These are phyloP conservation scores for Cryoendolithus antarcticus DNA, from an alignment of 2,329 filamentous ascomycete species.

Conservation along the genomic window DNA sequence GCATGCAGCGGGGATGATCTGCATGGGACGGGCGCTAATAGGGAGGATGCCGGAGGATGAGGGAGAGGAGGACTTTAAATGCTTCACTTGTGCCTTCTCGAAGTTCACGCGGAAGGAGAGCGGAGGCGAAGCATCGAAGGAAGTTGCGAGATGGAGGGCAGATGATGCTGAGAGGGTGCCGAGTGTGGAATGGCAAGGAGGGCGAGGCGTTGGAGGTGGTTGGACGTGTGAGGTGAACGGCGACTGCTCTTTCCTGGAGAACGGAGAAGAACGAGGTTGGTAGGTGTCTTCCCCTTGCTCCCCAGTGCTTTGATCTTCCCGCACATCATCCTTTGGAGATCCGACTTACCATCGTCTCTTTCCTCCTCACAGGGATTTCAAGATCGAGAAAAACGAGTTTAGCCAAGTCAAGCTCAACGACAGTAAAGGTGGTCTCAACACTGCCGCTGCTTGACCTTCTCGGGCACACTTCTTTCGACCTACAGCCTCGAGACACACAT, in stretches of 20 bases:
- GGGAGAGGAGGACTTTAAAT: conserved; percentile 66
- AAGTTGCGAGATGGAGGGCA: conserved; percentile 17
- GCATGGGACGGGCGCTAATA: conserved; percentile 70
- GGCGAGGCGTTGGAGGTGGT: conserved; percentile 55
- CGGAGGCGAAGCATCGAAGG: conserved; percentile 7
- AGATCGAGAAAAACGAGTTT: conserved; percentile 15
- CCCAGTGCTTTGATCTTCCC: conserved; percentile 1
- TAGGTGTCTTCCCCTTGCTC: conserved; percentile 30
- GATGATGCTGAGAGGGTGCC: conserved; percentile 26
- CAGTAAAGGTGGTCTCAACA: not conserved
- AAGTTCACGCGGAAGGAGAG: conserved; percentile 42
- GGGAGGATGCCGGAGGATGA: conserved; percentile 60
- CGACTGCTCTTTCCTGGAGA: conserved; percentile 69
- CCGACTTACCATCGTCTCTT: conserved; percentile 15
- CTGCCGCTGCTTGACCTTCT: not conserved
- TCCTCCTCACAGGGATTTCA: conserved; percentile 19
- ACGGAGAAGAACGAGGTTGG: conserved; percentile 83
- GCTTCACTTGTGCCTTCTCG: conserved; percentile 72
- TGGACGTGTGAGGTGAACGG: conserved; percentile 75
- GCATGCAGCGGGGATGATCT: conserved; percentile 83
- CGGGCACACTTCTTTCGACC: no score
- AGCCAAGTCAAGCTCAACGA: not conserved
- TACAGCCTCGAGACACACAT: not conserved
- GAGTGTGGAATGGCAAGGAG: conserved; percentile 42
- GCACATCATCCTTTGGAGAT: conserved; percentile 1